Evolutionary conservation across 352 stramenopile species (phyloP).

Genomic region (Pythium rishiriense): DNA sequence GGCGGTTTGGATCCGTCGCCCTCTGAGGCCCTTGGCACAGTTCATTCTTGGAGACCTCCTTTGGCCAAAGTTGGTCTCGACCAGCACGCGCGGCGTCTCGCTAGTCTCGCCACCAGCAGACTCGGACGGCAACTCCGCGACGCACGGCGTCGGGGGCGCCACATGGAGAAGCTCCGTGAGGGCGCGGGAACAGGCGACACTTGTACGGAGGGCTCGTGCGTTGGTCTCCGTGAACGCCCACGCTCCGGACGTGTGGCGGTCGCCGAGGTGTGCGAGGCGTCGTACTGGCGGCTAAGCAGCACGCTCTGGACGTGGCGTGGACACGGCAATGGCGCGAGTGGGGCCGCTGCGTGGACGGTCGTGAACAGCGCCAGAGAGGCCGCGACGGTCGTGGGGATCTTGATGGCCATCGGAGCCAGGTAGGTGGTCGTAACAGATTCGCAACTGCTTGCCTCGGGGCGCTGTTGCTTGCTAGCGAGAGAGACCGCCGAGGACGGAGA

Average conservation of each 20-base stretch:
- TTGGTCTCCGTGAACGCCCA: background rate
- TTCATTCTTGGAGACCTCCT: no score
- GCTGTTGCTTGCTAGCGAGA: no score
- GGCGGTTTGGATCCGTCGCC: no score
- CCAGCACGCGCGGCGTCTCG: background rate
- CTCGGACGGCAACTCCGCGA: no score
- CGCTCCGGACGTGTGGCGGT: background rate
- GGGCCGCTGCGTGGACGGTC: no score
- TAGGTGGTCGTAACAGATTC: no score
- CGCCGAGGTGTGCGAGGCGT: background rate
- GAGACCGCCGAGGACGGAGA: background rate
- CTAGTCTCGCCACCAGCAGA: no score
- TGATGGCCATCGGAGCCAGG: no score
- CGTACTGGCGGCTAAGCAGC: conserved; percentile 6
- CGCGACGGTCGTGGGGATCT: no score
- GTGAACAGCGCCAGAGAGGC: no score
- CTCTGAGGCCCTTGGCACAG: no score
- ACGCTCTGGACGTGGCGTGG: conserved; percentile 2
- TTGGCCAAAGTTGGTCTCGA: background rate
- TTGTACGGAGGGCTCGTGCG: background rate
- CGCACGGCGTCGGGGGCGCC: background rate
- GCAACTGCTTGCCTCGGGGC: no score
- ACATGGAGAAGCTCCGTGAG: background rate
- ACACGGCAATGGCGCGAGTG: background rate
- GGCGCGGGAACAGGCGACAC: background rate